Percentiles rank a stretch among this genome's conserved stretches.
Evolutionary conservation across 805 yeast species (phyloP).

Genomic region (Brettanomyces naardenensis): DNA sequence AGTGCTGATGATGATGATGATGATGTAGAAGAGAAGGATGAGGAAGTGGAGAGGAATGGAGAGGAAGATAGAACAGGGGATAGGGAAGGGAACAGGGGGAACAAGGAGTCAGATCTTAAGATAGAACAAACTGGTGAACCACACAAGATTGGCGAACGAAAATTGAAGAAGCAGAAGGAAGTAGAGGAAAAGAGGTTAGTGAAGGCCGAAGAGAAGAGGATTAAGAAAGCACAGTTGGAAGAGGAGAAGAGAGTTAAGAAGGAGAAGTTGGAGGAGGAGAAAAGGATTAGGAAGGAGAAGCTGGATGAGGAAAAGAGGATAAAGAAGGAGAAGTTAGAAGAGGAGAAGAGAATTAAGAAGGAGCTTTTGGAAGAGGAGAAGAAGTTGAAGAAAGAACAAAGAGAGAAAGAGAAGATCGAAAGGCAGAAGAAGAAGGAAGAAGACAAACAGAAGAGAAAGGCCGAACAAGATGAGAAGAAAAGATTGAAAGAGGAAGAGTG

Average conservation of each 20-base stretch:
- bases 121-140: not conserved
- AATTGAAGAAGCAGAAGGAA: conserved; percentile 8
- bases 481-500: conserved; percentile 26
- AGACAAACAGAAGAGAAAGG: conserved; percentile 25
- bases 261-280: conserved; percentile 23
- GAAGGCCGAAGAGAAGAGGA: conserved; percentile 9
- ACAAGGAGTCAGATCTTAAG: not conserved
- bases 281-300: conserved; percentile 18
- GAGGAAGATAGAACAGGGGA: not conserved
- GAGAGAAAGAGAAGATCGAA: conserved; percentile 15
- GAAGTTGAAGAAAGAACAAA: conserved; percentile 14
- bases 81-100: not conserved
- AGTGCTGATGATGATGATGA: not conserved
- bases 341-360: conserved; percentile 28
- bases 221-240: conserved; percentile 16
- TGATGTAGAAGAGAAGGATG: not conserved
- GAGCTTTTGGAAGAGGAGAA: conserved; percentile 20
- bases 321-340: conserved; percentile 22
- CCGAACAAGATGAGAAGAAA: conserved; percentile 23
- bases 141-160: conserved; percentile 1
- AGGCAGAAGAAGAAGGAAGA: conserved; percentile 16
- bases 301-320: conserved; percentile 22
- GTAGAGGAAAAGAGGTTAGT: conserved; percentile 8
- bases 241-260: conserved; percentile 16
- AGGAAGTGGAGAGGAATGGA: not conserved